A percentile compares a stretch with the other conserved stretches of the same genome.
Conservation (phyloP, 257 asterid genomes). For the Handroanthus guayacan region DNA sequence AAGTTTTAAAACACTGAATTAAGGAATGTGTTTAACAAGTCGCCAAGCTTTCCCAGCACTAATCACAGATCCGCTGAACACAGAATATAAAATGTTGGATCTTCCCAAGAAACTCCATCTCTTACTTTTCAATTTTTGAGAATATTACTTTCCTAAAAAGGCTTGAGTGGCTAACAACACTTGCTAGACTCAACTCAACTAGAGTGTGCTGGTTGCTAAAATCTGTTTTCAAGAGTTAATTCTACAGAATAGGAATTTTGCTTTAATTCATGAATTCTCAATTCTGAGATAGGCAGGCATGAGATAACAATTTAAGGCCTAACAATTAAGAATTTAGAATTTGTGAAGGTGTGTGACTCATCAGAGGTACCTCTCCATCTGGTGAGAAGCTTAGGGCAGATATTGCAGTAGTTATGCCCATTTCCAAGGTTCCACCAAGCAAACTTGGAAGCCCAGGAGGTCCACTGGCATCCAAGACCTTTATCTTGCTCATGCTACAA, state of each 20-base stretch:
- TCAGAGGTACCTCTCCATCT: slow-evolving; percentile 89
- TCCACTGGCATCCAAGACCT: slow-evolving; percentile 97
- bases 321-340: slow-evolving; percentile 24
- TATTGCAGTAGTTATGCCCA: slow-evolving; percentile 68
- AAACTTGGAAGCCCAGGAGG: slow-evolving; percentile 93
- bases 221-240: slow-evolving; percentile 9
- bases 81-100: slow-evolving; percentile 1
- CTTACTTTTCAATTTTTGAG: slow-evolving; percentile 14
- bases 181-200: neutral
- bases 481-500: slow-evolving; percentile 87
- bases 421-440: slow-evolving; percentile 73
- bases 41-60: neutral
- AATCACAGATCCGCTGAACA: slow-evolving; percentile 13
- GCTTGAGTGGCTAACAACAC: too few relatives aligned
- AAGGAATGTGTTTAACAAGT: slow-evolving; percentile 13
- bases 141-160: neutral
- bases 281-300: slow-evolving; percentile 4
- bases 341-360: slow-evolving; percentile 14
- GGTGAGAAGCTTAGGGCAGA: slow-evolving; percentile 95
- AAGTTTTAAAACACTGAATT: neutral
- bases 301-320: slow-evolving; percentile 8
- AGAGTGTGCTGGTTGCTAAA: slow-evolving; percentile 5
- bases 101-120: slow-evolving; percentile 23
- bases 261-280: slow-evolving; percentile 1
- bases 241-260: slow-evolving; percentile 9